These are phyloP conservation scores for Castanea sativa DNA, from an alignment of 306 rosid genomes.

Conservation along the genomic window DNA sequence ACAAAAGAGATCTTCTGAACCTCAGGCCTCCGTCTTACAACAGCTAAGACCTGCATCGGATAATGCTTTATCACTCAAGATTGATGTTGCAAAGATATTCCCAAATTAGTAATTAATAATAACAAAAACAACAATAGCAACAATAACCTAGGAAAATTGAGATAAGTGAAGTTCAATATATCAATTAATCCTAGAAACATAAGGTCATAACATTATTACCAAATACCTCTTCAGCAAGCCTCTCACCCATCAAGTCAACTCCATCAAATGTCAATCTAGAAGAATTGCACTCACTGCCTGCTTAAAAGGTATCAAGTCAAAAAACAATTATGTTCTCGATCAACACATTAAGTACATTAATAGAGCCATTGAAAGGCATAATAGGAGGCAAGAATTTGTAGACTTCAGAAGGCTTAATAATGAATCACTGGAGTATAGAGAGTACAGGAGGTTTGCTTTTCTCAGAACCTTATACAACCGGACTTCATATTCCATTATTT, in stretches of 20 bases:
- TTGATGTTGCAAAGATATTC: not conserved
- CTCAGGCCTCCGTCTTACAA: constrained; percentile 56
- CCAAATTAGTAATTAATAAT: not conserved
- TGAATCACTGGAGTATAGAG: not conserved
- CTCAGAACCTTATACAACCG: too few relatives aligned
- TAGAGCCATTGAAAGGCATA: not conserved
- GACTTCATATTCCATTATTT: too few relatives aligned
- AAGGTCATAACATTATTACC: constrained; percentile 30
- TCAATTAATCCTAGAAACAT: constrained; percentile 3
- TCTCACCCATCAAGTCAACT: constrained; percentile 89
- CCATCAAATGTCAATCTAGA: constrained; percentile 87
- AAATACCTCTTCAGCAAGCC: constrained; percentile 91
- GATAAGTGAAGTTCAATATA: not conserved
- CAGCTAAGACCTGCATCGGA: constrained; percentile 62
- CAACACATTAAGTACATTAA: not conserved
- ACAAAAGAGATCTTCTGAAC: constrained; percentile 86
- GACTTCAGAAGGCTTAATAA: not conserved
- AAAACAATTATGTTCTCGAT: constrained; percentile 7
- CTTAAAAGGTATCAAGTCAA: constrained; percentile 30
- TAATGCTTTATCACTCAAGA: not conserved
- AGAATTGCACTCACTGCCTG: constrained; percentile 94
- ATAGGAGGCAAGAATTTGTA: not conserved
- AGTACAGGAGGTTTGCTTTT: not conserved
- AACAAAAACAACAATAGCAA: not conserved
- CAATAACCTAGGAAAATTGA: not conserved